Evolutionary conservation across 768 basidiomycete genomes (phyloP).

Genomic region (Hirschioporus abietinus): DNA sequence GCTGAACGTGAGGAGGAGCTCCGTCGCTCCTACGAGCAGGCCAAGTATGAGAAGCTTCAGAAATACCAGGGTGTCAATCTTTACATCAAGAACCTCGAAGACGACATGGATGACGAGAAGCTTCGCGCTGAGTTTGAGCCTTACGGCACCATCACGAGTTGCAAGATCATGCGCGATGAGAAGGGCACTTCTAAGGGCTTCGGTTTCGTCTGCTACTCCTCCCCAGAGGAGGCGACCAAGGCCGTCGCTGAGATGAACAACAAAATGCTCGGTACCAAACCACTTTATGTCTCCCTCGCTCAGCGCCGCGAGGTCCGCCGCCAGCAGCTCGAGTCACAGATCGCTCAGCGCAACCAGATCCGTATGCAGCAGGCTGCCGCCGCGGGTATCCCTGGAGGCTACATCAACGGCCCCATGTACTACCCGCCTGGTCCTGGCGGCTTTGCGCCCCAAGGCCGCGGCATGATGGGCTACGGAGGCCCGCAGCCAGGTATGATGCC

Average conservation of each 20-base stretch:
- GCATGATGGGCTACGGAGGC: conserved; percentile 66
- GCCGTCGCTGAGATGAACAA: conserved; percentile 99
- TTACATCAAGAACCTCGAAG: conserved; percentile 99
- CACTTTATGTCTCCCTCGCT: conserved; percentile 96
- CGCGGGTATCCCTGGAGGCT: conserved; percentile 75
- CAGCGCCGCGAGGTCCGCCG: conserved; percentile 97
- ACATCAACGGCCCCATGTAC: conserved; percentile 84
- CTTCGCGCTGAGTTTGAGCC: conserved; percentile 95
- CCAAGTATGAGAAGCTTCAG: conserved; percentile 94
- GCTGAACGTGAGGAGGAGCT: conserved; percentile 97
- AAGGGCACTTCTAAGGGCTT: conserved; percentile 92
- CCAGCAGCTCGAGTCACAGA: conserved; percentile 98
- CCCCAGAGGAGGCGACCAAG: conserved; percentile 98
- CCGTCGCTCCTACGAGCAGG: conserved; percentile 87
- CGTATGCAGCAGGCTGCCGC: conserved; percentile 94
- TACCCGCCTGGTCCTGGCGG: conserved; percentile 73
- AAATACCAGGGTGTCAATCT: conserved; percentile 99
- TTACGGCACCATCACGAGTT: conserved; percentile 95
- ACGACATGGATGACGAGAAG: conserved; percentile 96
- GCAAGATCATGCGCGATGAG: conserved; percentile 99
- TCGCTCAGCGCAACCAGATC: conserved; percentile 96
- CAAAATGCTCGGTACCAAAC: conserved; percentile 99
- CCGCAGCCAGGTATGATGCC: conserved; percentile 80
- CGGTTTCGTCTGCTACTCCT: conserved; percentile 98
- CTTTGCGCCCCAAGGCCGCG: conserved; percentile 79